These are phyloP conservation scores for Neckera pumila DNA, from an alignment of 225 moss, liverwort and hornwort genomes.

Conservation along the genomic window DNA sequence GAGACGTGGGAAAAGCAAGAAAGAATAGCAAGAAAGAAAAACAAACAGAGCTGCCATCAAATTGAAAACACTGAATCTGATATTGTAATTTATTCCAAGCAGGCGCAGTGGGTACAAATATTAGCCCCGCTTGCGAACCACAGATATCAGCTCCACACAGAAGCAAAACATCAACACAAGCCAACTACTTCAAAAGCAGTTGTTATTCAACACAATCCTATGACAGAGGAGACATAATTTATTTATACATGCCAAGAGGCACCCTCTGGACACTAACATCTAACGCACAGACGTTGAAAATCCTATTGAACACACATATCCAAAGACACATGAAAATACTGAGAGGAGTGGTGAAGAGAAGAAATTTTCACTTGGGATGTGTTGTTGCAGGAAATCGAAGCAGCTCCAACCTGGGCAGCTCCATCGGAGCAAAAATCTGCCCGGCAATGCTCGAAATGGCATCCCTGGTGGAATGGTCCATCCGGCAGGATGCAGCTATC, in stretches of 20 bases:
- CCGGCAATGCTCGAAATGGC: background rate
- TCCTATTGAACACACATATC: background rate
- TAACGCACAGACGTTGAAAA: background rate
- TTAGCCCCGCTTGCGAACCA: background rate
- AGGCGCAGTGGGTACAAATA: background rate
- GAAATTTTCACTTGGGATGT: background rate
- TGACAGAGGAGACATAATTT: background rate
- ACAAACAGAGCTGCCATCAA: background rate
- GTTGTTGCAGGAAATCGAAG: background rate
- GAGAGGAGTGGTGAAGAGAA: background rate
- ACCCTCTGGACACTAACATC: background rate
- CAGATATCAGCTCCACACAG: background rate
- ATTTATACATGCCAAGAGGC: background rate
- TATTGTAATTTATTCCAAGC: background rate
- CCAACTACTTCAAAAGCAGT: background rate
- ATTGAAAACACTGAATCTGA: background rate
- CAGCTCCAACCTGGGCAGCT: constrained; percentile 20
- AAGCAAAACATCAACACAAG: background rate
- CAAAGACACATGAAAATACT: background rate
- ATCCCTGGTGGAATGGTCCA: background rate
- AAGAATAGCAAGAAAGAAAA: background rate
- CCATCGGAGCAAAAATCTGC: constrained; percentile 25
- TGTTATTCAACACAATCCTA: background rate
- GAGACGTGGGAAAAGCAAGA: background rate
- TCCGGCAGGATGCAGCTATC: background rate